Conservation (phyloP, 805 yeast species). For the Candida coleopterorum region DNA sequence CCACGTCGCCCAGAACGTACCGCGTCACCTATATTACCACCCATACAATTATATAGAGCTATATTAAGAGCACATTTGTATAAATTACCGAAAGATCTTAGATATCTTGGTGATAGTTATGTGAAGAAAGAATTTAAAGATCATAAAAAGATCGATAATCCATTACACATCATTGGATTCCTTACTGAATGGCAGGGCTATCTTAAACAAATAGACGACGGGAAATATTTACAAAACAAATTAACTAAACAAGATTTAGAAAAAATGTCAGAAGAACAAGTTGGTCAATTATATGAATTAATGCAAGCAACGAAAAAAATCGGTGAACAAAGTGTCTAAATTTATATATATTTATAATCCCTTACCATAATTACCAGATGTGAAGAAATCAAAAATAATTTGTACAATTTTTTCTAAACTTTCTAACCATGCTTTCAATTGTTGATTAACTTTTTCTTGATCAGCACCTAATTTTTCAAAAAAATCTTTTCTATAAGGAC, state of each 20-base stretch:
- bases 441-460: constrained; percentile 59
- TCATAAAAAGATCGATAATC: constrained; percentile 78
- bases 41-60: constrained; percentile 71
- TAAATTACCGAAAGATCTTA: constrained; percentile 61
- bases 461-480: constrained; percentile 78
- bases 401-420: constrained; percentile 73
- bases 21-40: constrained; percentile 62
- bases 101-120: constrained; percentile 83
- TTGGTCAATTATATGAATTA: constrained; percentile 71
- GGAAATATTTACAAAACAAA: constrained; percentile 36
- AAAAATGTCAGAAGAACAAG: constrained; percentile 87
- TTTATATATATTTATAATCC: constrained; percentile 49
- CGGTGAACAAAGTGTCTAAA: constrained; percentile 12
- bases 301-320: constrained; percentile 63
- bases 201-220: constrained; percentile 50
- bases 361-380: constrained; percentile 80
- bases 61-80: constrained; percentile 72
- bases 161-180: constrained; percentile 90
- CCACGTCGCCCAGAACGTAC: constrained; percentile 39
- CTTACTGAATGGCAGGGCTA: constrained; percentile 93
- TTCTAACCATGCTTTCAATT: constrained; percentile 67
- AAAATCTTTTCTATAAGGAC: constrained; percentile 86
- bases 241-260: constrained; percentile 63
- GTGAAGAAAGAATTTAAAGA: constrained; percentile 86
- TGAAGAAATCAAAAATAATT: constrained; percentile 69